Percentiles rank a stretch among this genome's conserved stretches.
Conservation (phyloP, 352 stramenopile genomes). For the Globisporangium viniferum region DNA sequence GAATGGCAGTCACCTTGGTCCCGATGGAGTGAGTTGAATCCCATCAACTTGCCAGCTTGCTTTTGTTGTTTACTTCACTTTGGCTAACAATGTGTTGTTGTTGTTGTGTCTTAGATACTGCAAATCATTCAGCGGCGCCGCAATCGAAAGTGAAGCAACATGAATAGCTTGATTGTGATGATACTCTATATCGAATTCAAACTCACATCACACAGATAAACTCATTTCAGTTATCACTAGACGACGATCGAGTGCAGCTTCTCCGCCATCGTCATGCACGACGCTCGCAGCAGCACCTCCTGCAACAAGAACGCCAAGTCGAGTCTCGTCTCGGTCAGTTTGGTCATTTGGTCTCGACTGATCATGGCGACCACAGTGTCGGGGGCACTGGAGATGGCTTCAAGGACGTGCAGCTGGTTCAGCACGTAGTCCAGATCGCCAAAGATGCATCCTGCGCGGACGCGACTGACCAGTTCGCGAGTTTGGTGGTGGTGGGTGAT, state of each 20-base stretch:
- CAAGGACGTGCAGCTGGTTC: conserved; percentile 39
- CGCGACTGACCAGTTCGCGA: conserved; percentile 47
- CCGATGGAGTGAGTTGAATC: conserved; percentile 40
- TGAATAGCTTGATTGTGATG: not conserved
- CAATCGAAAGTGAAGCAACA: conserved; percentile 23
- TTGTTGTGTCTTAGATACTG: conserved; percentile 29
- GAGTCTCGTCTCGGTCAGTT: conserved; percentile 24
- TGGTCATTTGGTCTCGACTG: conserved; percentile 27
- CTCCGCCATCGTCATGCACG: conserved; percentile 56
- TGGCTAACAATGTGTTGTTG: not conserved
- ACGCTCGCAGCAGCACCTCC: conserved; percentile 51
- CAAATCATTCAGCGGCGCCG: conserved; percentile 62
- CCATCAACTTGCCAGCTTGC: no score
- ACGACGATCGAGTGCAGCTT: conserved; percentile 37
- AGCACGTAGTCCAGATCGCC: conserved; percentile 70
- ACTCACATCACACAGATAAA: not conserved
- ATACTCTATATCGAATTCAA: not conserved
- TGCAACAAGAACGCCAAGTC: conserved; percentile 48
- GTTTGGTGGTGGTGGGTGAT: conserved; percentile 4
- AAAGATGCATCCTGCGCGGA: conserved; percentile 55
- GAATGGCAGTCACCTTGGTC: conserved; percentile 34
- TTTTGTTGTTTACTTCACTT: not conserved
- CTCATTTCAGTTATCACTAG: not conserved
- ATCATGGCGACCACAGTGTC: conserved; percentile 43
- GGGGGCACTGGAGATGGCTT: conserved; percentile 35